Evolutionary conservation across 257 asterid species (phyloP).

Genomic region (Marsdenia floribunda): DNA sequence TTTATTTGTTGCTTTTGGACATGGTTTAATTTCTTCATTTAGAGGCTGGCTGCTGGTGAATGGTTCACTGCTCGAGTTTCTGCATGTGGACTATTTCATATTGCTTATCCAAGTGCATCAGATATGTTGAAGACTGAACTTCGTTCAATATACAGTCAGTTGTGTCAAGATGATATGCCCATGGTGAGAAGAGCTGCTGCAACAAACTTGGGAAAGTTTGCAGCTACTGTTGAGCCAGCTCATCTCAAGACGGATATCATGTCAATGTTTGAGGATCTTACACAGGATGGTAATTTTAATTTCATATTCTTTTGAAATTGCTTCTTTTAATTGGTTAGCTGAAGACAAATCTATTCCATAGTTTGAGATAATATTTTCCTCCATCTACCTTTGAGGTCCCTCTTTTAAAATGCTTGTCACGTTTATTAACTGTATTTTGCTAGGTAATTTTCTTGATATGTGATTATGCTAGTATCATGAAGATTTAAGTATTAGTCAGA

Average conservation of each 20-base stretch:
- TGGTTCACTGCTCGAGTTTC: constrained; percentile 97
- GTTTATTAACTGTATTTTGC: not conserved
- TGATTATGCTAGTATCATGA: not conserved
- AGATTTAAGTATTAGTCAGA: not conserved
- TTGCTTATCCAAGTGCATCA: constrained; percentile 82
- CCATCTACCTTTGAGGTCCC: not conserved
- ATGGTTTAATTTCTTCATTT: constrained; percentile 17
- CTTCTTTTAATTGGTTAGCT: not conserved
- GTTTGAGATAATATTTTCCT: no score
- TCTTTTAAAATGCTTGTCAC: not conserved
- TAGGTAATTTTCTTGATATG: not conserved
- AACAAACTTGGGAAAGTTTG: constrained; percentile 51
- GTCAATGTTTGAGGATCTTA: constrained; percentile 51
- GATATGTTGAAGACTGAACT: constrained; percentile 69
- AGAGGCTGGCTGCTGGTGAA: constrained; percentile 97
- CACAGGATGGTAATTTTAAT: constrained; percentile 43
- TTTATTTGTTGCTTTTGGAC: constrained; percentile 6
- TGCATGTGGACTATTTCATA: constrained; percentile 91
- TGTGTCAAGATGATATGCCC: constrained; percentile 96
- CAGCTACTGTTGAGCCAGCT: constrained; percentile 44
- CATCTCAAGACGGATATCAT: constrained; percentile 41
- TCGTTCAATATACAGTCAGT: constrained; percentile 69
- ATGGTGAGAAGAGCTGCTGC: constrained; percentile 97
- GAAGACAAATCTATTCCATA: not conserved
- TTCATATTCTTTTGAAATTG: not conserved